Conservation (phyloP, 2,329 filamentous ascomycete species). For the Epichloe typhina region DNA sequence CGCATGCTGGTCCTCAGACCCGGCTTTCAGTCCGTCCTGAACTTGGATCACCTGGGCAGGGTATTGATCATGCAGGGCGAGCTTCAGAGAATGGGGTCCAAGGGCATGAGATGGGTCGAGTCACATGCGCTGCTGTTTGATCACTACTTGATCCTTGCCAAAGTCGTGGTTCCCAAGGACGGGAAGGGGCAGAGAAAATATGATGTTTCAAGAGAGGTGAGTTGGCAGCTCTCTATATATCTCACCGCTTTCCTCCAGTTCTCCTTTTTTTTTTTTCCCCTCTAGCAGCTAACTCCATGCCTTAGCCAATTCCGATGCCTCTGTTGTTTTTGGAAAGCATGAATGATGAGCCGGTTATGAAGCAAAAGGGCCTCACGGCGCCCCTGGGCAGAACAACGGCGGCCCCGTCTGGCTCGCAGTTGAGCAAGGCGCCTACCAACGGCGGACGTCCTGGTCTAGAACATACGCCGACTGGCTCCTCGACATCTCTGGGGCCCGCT, state of each 20-base stretch:
- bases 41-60: conserved; percentile 85
- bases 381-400: conserved; percentile 47
- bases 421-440: conserved; percentile 42
- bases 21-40: conserved; percentile 78
- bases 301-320: conserved; percentile 84
- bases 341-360: conserved; percentile 81
- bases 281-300: conserved; percentile 9
- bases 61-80: conserved; percentile 84
- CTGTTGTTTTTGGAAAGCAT: conserved; percentile 83
- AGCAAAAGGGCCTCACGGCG: conserved; percentile 60
- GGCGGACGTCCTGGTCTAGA: conserved; percentile 46
- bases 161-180: conserved; percentile 58
- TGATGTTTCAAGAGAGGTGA: conserved; percentile 80
- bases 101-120: conserved; percentile 85
- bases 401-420: conserved; percentile 42
- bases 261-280: conserved; percentile 10
- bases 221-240: conserved; percentile 9
- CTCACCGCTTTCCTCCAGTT: too few species aligned
- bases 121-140: conserved; percentile 91
- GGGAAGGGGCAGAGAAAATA: conserved; percentile 68
- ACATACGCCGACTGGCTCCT: conserved; percentile 55
- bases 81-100: conserved; percentile 75
- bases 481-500: conserved; percentile 37
- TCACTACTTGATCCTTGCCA: conserved; percentile 88
- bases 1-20: conserved; percentile 74